Percentiles rank a stretch among this genome's conserved stretches.
These are phyloP conservation scores for Yamadazyma taylorii DNA, from an alignment of 1,139 yeast genomes.

Conservation along the genomic window DNA sequence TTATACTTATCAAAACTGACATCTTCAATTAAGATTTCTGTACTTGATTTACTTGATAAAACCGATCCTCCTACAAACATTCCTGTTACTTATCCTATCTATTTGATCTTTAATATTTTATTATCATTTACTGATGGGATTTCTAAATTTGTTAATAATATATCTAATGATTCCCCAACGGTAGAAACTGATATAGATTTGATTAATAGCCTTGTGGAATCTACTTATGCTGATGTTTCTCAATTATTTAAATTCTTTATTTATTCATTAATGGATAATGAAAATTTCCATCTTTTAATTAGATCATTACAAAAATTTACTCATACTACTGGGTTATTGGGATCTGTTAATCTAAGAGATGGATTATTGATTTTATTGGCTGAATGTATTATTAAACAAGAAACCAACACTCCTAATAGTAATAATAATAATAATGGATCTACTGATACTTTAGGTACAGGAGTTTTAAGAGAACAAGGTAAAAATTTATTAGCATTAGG, in stretches of 20 bases:
- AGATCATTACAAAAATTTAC: conserved; percentile 77
- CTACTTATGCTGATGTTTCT: conserved; percentile 48
- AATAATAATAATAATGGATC: background rate
- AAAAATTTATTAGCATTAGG: conserved; percentile 51
- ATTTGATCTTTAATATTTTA: conserved; percentile 56
- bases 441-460: conserved; percentile 7
- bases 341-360: conserved; percentile 55
- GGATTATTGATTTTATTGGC: conserved; percentile 60
- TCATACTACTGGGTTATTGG: conserved; percentile 79
- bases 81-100: conserved; percentile 63
- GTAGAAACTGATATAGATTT: conserved; percentile 40
- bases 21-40: conserved; percentile 49
- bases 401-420: background rate
- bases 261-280: conserved; percentile 67
- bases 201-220: conserved; percentile 39
- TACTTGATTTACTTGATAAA: conserved; percentile 78
- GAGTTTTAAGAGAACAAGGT: conserved; percentile 26
- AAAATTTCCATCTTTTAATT: conserved; percentile 59
- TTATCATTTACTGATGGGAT: conserved; percentile 67
- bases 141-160: conserved; percentile 51
- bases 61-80: conserved; percentile 61
- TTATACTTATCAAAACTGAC: conserved; percentile 24
- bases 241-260: conserved; percentile 53
- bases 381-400: conserved; percentile 33
- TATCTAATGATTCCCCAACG: conserved; percentile 29